Percentiles rank a stretch among this genome's conserved stretches.
These are phyloP conservation scores for Bolboschoenus planiculmis DNA, from an alignment of 176 grass and related monocot genomes.

Conservation along the genomic window DNA sequence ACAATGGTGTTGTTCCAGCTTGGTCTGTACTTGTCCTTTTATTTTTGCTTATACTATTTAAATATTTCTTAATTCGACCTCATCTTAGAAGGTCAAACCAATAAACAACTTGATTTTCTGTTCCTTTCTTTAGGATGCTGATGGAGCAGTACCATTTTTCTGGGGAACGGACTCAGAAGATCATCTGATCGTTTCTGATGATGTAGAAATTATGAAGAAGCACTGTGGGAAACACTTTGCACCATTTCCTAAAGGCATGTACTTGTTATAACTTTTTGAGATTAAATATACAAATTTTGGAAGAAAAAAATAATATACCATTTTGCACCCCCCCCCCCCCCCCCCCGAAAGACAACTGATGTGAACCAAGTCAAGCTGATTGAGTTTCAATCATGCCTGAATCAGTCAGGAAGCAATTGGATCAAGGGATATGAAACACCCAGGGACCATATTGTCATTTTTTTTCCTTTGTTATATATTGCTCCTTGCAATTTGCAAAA, in stretches of 20 bases:
- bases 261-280: neutral
- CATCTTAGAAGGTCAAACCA: neutral
- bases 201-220: slow-evolving; percentile 28
- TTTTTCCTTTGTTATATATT: neutral
- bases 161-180: slow-evolving; percentile 29
- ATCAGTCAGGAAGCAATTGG: neutral
- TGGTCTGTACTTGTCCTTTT: neutral
- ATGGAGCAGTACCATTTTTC: slow-evolving; percentile 28
- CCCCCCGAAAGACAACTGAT: neutral
- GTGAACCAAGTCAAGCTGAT: neutral
- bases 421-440: neutral
- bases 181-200: slow-evolving; percentile 25
- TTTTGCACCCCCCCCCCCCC: neutral
- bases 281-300: neutral
- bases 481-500: too few relatives aligned
- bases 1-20: too few relatives aligned
- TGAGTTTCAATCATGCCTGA: neutral
- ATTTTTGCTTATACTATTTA: neutral
- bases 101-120: neutral
- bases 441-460: neutral
- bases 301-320: neutral
- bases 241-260: slow-evolving; percentile 34
- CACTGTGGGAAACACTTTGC: slow-evolving; percentile 38
- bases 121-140: slow-evolving; percentile 24
- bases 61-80: neutral